Conservation (phyloP, 257 asterid species). For the Solanum corneliomulleri region DNA sequence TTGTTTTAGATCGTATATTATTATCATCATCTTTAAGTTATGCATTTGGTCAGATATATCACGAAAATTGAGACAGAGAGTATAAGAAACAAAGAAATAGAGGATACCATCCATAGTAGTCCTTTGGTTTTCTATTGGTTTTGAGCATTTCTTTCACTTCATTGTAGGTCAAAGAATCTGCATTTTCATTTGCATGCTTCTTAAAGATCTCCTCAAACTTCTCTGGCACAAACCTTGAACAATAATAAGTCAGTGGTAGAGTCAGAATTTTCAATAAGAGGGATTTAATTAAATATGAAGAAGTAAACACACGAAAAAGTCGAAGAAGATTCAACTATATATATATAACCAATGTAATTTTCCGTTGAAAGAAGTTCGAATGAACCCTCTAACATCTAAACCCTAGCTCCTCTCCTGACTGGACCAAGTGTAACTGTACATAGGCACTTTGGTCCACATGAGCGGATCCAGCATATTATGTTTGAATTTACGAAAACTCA, state of each 20-base stretch:
- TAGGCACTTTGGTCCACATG: neutral
- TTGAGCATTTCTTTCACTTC: constrained; percentile 45
- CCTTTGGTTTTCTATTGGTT: constrained; percentile 66
- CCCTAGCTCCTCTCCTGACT: neutral
- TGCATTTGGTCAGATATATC: neutral
- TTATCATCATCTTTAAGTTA: no score
- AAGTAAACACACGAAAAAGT: neutral
- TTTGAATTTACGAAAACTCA: neutral
- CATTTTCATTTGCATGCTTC: constrained; percentile 37
- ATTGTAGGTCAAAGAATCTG: constrained; percentile 37
- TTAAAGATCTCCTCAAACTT: constrained; percentile 71
- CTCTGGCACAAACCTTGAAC: constrained; percentile 42
- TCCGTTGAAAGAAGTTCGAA: no score
- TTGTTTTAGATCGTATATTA: no score
- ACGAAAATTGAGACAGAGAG: neutral
- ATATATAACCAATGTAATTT: no score
- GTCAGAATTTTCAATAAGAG: no score
- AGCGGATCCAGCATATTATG: no score
- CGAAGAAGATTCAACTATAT: neutral
- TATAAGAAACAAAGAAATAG: neutral
- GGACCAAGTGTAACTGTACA: neutral
- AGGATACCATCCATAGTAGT: constrained; percentile 65
- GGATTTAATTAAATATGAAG: no score
- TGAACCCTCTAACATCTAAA: neutral
- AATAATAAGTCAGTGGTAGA: neutral